Evolutionary conservation across 805 yeast species (phyloP).

Genomic region (Sugiyamaella chiloensis): DNA sequence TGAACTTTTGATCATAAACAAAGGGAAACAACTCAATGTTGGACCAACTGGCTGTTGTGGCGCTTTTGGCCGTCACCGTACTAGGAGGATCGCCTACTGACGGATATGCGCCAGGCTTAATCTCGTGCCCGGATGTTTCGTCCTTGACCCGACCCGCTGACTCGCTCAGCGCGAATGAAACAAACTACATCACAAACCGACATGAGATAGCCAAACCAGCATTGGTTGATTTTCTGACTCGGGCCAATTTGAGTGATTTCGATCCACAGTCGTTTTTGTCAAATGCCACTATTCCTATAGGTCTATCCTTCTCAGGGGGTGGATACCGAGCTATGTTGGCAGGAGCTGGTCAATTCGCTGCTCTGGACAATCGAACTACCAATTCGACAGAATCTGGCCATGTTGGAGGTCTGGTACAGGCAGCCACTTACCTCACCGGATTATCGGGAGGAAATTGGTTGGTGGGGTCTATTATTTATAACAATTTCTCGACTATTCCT

Average conservation of each 20-base stretch:
- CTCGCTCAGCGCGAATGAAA: constrained; percentile 29
- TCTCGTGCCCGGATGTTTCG: constrained; percentile 41
- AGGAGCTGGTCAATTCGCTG: constrained; percentile 82
- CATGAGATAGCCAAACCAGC: constrained; percentile 37
- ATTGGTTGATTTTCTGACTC: constrained; percentile 43
- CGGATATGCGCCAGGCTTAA: constrained; percentile 45
- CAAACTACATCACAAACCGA: constrained; percentile 31
- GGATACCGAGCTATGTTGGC: constrained; percentile 85
- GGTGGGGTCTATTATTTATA: constrained; percentile 61
- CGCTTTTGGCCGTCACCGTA: not conserved
- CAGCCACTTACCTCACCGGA: constrained; percentile 69
- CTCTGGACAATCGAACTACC: constrained; percentile 68
- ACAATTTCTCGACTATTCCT: constrained; percentile 71
- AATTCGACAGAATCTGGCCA: constrained; percentile 48
- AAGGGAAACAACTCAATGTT: too few relatives aligned
- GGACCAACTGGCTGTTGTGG: not conserved
- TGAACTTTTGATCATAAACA: too few relatives aligned
- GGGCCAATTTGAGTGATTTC: constrained; percentile 47
- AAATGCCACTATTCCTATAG: constrained; percentile 33
- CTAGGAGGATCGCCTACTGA: constrained; percentile 33
- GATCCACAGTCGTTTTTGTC: constrained; percentile 37
- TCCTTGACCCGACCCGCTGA: constrained; percentile 33
- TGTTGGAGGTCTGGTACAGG: constrained; percentile 70
- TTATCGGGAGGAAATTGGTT: constrained; percentile 87
- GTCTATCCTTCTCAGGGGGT: constrained; percentile 73